Evolutionary conservation across 441 rosid genomes (phyloP).

Genomic region (Macaranga tanarius): DNA sequence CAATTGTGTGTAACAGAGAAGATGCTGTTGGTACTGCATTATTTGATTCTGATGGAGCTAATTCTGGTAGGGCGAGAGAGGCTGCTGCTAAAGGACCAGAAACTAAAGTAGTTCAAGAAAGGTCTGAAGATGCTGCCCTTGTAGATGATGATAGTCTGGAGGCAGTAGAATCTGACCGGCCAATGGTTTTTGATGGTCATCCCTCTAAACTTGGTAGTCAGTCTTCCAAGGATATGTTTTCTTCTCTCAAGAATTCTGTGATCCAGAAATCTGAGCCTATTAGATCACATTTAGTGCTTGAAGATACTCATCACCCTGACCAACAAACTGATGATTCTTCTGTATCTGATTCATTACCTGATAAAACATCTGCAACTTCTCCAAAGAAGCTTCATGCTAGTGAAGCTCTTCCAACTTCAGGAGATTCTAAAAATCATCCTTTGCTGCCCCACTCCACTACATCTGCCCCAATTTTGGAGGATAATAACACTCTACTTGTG

Average conservation of each 20-base stretch:
- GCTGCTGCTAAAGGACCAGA: slow-evolving; percentile 16
- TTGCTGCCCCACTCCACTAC: slow-evolving; percentile 21
- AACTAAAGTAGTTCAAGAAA: slow-evolving; percentile 23
- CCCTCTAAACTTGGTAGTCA: slow-evolving; percentile 18
- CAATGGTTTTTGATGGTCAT: slow-evolving; percentile 19
- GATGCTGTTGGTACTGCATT: slow-evolving; percentile 23
- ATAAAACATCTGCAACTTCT: slow-evolving; percentile 27
- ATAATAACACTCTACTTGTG: slow-evolving; percentile 21
- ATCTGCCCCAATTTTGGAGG: slow-evolving; percentile 20
- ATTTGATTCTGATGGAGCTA: slow-evolving; percentile 11
- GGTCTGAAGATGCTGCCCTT: slow-evolving; percentile 12
- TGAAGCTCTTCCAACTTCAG: slow-evolving; percentile 23
- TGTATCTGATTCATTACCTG: slow-evolving; percentile 32
- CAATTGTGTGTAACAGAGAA: slow-evolving; percentile 19
- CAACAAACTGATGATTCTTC: slow-evolving; percentile 37
- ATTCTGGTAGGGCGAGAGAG: slow-evolving; percentile 21
- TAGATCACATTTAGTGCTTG: slow-evolving; percentile 26
- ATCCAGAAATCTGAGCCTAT: slow-evolving; percentile 26
- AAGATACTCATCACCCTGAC: slow-evolving; percentile 25
- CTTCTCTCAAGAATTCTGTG: slow-evolving; percentile 23
- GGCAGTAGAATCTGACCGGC: slow-evolving; percentile 23
- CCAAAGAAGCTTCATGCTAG: slow-evolving; percentile 24
- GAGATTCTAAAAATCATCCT: slow-evolving; percentile 26
- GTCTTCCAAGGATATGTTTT: slow-evolving; percentile 21
- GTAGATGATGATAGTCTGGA: slow-evolving; percentile 14